Evolutionary conservation across 257 asterid genomes (phyloP).

Genomic region (Salvia miltiorrhiza): DNA sequence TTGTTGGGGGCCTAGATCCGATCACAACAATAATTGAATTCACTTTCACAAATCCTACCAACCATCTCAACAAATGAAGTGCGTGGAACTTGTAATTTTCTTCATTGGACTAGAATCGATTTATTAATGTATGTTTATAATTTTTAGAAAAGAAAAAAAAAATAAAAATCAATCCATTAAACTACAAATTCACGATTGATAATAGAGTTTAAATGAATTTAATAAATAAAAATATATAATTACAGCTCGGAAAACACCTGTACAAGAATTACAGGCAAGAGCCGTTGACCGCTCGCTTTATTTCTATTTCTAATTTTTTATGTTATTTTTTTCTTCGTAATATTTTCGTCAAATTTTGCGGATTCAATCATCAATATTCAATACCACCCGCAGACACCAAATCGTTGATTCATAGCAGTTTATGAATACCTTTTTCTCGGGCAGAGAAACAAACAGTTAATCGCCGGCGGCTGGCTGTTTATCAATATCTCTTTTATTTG

Average conservation of each 20-base stretch:
- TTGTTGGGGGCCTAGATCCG: not conserved
- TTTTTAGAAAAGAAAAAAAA: not conserved
- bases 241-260: conserved; percentile 19
- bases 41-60: not conserved
- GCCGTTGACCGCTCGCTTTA: conserved; percentile 14
- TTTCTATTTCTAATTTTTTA: not conserved
- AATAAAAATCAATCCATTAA: not conserved
- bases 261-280: not conserved
- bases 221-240: not conserved
- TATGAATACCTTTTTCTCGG: not conserved
- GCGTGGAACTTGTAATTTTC: not conserved
- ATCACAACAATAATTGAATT: not conserved
- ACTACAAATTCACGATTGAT: not conserved
- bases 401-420: not conserved
- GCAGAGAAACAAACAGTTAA: conserved; percentile 4
- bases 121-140: too few relatives aligned
- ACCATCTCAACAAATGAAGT: not conserved
- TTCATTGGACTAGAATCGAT: too few relatives aligned
- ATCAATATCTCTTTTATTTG: not conserved
- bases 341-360: not conserved
- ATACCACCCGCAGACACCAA: not conserved
- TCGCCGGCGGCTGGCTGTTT: conserved; percentile 19
- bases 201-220: not conserved
- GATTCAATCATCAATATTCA: not conserved
- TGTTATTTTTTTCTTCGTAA: not conserved